These are phyloP conservation scores for Ceratobasidium sp. DNA, from an alignment of 1,284 basidiomycete species.

Conservation along the genomic window DNA sequence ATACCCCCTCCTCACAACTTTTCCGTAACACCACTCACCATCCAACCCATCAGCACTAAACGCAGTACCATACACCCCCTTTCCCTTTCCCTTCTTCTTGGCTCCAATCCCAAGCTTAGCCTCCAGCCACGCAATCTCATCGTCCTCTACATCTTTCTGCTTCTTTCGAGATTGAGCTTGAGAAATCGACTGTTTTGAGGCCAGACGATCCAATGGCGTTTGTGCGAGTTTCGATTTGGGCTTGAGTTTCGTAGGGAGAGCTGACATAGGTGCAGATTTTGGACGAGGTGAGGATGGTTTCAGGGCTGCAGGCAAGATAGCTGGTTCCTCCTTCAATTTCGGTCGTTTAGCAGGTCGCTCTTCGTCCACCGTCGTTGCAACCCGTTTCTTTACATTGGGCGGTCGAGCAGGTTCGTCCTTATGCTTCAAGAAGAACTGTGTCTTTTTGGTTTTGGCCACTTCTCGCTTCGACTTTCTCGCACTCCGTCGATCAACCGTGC, in stretches of 20 bases:
- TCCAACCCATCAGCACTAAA: conserved; percentile 63
- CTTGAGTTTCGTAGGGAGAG: neutral
- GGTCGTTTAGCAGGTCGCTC: conserved; percentile 20
- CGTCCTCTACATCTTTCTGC: conserved; percentile 72
- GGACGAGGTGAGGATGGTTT: neutral
- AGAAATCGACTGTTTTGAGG: neutral
- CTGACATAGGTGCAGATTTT: neutral
- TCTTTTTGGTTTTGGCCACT: conserved; percentile 7
- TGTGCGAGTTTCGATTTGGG: conserved; percentile 1
- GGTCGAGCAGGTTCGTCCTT: neutral
- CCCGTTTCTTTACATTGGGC: conserved; percentile 9
- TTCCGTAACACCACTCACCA: conserved; percentile 58
- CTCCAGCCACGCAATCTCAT: conserved; percentile 82
- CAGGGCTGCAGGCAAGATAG: neutral
- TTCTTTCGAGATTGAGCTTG: conserved; percentile 50
- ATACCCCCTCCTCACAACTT: neutral
- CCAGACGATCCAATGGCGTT: conserved; percentile 1
- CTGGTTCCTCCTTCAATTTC: conserved; percentile 14
- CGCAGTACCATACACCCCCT: conserved; percentile 49
- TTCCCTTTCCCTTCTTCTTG: conserved; percentile 55
- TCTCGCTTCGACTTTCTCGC: conserved; percentile 30
- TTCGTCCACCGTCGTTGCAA: neutral
- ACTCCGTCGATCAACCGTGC: neutral
- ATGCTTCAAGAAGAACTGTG: conserved; percentile 13
- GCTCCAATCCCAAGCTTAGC: conserved; percentile 66